Base-by-base conservation (phyloP, 352 stramenopile species). In the Phytopythium litorale region DNA sequence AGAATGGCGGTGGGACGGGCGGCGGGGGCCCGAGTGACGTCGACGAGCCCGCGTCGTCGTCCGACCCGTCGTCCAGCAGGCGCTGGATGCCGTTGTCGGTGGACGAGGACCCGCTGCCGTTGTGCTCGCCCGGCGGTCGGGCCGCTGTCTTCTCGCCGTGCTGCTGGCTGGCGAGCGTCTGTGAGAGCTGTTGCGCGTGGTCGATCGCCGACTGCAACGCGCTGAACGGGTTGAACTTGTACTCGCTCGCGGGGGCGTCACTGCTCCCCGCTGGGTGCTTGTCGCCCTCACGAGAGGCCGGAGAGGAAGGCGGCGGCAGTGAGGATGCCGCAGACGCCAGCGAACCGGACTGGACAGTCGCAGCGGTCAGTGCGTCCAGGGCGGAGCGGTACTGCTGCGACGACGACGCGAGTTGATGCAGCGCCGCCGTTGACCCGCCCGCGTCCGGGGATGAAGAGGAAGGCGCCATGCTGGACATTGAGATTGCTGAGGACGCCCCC, bases 131-230 rank as follows among this genome's bases (percentile, higher is more conserved):
- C 13, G 55, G 25, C 38, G 32, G 18, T 23, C 8, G 23, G 18
- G 35, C 15, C 7, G 56, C 19, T 9, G 56, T 19, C 32, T 51
- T 37, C 4, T 9, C 6, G 57, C 35, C n/a, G 33, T 40, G 40
- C 23, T 33, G 12, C 19, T 62, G 32, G 56, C 48, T 23, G 0
- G 51, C 55, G n/a, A 60, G 55, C 38, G 37, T 52, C 55, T 60
- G 58, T 9, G 68, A 67, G 11, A 63, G 60, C 30, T 73, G 70
- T 37, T 71, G 65, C 40, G 75, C 75, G 54, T 74, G 71, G 45
- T 80, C 71, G 61, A 84, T 87, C 16, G 73, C 75, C 35, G 72
- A 84, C 54, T 92, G 82, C 28, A 89, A 67, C 32, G 80, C 80
- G 46, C 71, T 72, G 38, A 92, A 73, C 25, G 79, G 78, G 23